Evolutionary conservation across 176 grass and related monocot species (phyloP).

Genomic region (Carex pumila): DNA sequence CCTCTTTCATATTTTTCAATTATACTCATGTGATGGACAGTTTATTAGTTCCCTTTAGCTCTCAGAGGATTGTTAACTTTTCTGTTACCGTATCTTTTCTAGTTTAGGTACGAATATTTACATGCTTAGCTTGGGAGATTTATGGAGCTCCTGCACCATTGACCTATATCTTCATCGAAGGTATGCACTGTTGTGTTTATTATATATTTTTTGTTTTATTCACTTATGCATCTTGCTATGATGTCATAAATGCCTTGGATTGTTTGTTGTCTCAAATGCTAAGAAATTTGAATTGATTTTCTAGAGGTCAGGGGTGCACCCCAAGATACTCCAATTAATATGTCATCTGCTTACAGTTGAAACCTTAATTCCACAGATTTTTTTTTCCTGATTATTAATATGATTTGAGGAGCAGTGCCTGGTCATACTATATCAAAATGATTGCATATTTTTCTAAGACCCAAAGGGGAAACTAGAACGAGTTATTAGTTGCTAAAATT

Average conservation of each 20-base stretch:
- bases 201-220: background rate
- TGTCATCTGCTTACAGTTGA: background rate
- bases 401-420: background rate
- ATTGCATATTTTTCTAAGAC: background rate
- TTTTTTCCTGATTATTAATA: background rate
- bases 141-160: conserved; percentile 84
- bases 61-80: background rate
- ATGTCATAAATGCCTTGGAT: background rate
- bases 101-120: conserved; percentile 85
- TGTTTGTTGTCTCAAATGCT: background rate
- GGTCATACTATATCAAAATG: background rate
- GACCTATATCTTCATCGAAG: conserved; percentile 89
- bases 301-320: background rate
- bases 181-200: conserved; percentile 23
- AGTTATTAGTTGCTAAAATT: background rate
- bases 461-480: background rate
- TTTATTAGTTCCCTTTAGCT: background rate
- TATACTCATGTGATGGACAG: background rate
- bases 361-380: background rate
- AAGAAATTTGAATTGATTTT: background rate
- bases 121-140: conserved; percentile 85
- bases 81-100: conserved; percentile 9
- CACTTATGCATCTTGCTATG: background rate
- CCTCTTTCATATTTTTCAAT: background rate
- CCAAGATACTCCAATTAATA: background rate